Conservation (phyloP, 495 filamentous ascomycete species). For the Xylaria scruposa region DNA sequence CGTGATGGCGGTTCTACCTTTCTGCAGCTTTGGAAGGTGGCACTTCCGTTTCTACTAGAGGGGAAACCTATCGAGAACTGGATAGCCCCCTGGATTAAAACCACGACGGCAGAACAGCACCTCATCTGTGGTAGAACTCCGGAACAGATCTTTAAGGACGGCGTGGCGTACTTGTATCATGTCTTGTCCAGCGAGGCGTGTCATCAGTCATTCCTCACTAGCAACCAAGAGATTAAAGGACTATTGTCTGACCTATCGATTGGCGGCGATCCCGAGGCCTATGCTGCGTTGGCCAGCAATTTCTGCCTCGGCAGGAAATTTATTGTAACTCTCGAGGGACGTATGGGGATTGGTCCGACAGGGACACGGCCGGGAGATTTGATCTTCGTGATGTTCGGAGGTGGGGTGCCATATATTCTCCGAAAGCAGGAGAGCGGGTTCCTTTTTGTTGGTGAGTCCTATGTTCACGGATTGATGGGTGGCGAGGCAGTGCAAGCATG, state of each 20-base stretch:
- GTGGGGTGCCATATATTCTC: not conserved
- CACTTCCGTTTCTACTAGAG: not conserved
- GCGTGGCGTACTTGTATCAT: not conserved
- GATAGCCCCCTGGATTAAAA: not conserved
- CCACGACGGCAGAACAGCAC: not conserved
- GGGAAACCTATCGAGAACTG: not conserved
- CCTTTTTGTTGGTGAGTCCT: not conserved
- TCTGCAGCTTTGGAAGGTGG: not conserved
- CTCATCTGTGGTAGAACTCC: not conserved
- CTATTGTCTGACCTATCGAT: not conserved
- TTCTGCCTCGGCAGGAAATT: not conserved
- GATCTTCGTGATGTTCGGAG: not conserved
- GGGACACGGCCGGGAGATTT: not conserved
- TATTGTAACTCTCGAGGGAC: not conserved
- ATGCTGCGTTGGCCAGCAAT: not conserved
- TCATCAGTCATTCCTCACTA: not conserved
- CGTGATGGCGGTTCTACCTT: not conserved
- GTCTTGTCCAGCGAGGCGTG: not conserved
- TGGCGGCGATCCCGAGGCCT: not conserved
- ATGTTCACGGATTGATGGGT: not conserved
- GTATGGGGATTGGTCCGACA: not conserved
- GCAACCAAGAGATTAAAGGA: not conserved
- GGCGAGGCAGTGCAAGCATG: not conserved
- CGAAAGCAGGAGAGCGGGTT: not conserved
- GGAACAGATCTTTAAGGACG: not conserved